These are phyloP conservation scores for Boletus bicolor DNA, from an alignment of 768 basidiomycete genomes.

Conservation along the genomic window DNA sequence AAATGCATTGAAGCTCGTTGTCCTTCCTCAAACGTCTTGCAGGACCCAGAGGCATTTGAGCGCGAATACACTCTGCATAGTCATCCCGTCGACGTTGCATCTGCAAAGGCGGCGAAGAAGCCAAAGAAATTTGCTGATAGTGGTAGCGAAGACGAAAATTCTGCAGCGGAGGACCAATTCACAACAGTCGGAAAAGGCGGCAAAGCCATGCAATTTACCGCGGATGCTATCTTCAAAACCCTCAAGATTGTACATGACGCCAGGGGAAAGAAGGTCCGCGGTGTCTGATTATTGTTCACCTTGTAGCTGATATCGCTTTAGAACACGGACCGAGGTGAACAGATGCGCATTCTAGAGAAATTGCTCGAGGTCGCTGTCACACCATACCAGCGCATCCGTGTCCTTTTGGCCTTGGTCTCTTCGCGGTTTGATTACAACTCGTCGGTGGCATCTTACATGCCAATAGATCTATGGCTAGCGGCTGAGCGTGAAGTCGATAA, in stretches of 20 bases:
- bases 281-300: background rate
- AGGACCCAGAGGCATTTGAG: constrained; percentile 91
- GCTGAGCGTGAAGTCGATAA: constrained; percentile 88
- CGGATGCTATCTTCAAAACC: constrained; percentile 89
- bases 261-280: constrained; percentile 86
- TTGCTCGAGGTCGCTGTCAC: constrained; percentile 83
- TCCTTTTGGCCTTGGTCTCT: constrained; percentile 89
- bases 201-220: constrained; percentile 73
- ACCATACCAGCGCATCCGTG: constrained; percentile 89
- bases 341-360: constrained; percentile 87
- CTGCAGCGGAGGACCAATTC: constrained; percentile 59
- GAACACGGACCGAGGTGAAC: constrained; percentile 96
- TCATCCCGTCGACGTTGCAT: constrained; percentile 42
- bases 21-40: constrained; percentile 1
- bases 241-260: constrained; percentile 90
- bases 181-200: constrained; percentile 91
- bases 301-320: constrained; percentile 33
- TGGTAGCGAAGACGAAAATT: constrained; percentile 43
- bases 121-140: constrained; percentile 34
- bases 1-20: background rate
- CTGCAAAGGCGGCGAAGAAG: constrained; percentile 35
- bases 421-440: constrained; percentile 97
- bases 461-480: constrained; percentile 84
- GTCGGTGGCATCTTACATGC: constrained; percentile 82
- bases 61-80: constrained; percentile 61